Conservation (phyloP, 2,329 filamentous ascomycete genomes). For the Diaporthe sp. region DNA sequence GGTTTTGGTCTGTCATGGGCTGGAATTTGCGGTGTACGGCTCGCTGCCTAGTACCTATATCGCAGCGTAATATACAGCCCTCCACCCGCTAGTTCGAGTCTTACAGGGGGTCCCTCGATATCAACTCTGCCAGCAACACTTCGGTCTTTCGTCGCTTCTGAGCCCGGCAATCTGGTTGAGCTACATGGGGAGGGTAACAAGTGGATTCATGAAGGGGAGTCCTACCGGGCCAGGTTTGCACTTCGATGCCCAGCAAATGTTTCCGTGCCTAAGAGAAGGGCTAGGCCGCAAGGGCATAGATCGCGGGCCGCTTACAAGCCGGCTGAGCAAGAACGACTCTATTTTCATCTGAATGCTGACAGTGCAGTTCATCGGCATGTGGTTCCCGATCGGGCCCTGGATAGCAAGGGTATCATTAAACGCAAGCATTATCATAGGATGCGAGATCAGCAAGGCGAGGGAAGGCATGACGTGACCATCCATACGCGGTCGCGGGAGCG, state of each 20-base stretch:
- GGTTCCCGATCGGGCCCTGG: background rate
- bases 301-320: conserved; percentile 4
- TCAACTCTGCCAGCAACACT: conserved; percentile 11
- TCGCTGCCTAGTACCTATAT: conserved; percentile 31
- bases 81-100: conserved; percentile 7
- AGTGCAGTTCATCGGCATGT: conserved; percentile 24
- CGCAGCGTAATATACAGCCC: conserved; percentile 25
- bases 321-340: conserved; percentile 4
- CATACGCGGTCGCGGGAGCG: conserved; percentile 6
- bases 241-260: background rate
- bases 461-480: conserved; percentile 26
- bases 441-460: conserved; percentile 27
- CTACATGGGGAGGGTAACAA: conserved; percentile 9
- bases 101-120: conserved; percentile 8
- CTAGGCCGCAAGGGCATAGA: background rate
- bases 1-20: conserved; percentile 37
- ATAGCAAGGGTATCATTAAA: background rate
- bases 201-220: conserved; percentile 2
- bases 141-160: background rate
- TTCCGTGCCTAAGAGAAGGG: background rate
- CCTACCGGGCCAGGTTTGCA: background rate
- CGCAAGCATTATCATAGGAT: conserved; percentile 30
- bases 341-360: conserved; percentile 27
- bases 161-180: conserved; percentile 19
- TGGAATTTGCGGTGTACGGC: conserved; percentile 35